phyloP scores from a whole-genome alignment of 768 basidiomycete genomes.

The Boletus reticulatus region DNA sequence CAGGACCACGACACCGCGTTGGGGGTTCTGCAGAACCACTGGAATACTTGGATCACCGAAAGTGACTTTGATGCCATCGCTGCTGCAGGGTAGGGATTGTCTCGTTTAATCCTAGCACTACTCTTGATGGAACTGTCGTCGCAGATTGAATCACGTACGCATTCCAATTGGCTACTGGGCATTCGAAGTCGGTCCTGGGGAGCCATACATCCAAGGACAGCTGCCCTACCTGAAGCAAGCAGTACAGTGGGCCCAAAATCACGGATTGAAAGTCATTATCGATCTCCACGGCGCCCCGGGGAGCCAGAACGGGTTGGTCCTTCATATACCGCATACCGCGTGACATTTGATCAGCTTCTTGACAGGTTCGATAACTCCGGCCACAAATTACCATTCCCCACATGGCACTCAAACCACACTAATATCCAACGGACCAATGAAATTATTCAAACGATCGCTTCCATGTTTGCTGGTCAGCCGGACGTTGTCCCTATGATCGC shows the following conservation, averaged over 20 bases:
- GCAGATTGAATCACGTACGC: slow-evolving; percentile 80
- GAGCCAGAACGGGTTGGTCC: slow-evolving; percentile 72
- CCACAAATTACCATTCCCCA: slow-evolving; percentile 54
- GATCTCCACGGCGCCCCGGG: slow-evolving; percentile 83
- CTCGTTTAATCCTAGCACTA: neutral
- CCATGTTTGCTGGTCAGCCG: slow-evolving; percentile 52
- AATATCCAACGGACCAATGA: slow-evolving; percentile 67
- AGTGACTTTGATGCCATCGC: slow-evolving; percentile 74
- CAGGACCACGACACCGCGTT: slow-evolving; percentile 51
- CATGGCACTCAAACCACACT: slow-evolving; percentile 65
- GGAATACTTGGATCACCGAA: slow-evolving; percentile 85
- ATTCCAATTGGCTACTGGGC: slow-evolving; percentile 91
- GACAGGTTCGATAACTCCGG: slow-evolving; percentile 81
- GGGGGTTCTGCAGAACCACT: slow-evolving; percentile 60
- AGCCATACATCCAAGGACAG: slow-evolving; percentile 80
- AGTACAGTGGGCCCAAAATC: slow-evolving; percentile 62
- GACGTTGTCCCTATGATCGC: slow-evolving; percentile 66
- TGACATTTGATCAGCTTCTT: slow-evolving; percentile 4
- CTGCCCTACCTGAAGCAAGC: slow-evolving; percentile 66
- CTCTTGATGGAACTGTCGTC: slow-evolving; percentile 3
- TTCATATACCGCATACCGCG: neutral
- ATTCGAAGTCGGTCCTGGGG: slow-evolving; percentile 72
- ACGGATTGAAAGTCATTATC: slow-evolving; percentile 78
- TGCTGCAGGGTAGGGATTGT: slow-evolving; percentile 57
- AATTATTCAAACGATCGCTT: slow-evolving; percentile 61